Evolutionary conservation across 2,329 filamentous ascomycete genomes (phyloP).

Genomic region (Metarhizium album): DNA sequence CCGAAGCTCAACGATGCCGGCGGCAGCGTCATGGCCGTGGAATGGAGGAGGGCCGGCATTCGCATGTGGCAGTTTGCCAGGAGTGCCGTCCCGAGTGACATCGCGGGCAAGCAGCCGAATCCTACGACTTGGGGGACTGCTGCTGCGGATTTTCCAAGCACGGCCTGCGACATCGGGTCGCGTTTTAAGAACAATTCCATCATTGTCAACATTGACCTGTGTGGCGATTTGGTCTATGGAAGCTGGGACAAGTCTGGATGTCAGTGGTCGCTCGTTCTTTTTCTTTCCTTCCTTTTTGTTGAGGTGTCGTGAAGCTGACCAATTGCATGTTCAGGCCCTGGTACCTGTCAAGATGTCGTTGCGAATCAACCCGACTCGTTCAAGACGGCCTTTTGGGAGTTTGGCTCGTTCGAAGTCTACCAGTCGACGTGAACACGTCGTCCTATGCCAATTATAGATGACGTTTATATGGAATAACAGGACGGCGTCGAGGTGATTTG

Average conservation of each 20-base stretch:
- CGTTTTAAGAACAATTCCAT: constrained; percentile 58
- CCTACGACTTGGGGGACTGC: constrained; percentile 52
- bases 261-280: constrained; percentile 12
- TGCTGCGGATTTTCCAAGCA: constrained; percentile 54
- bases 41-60: constrained; percentile 50
- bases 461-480: neutral
- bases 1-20: constrained; percentile 38
- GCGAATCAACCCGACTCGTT: constrained; percentile 46
- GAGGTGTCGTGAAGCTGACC: neutral
- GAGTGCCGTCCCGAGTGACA: constrained; percentile 37
- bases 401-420: constrained; percentile 50
- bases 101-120: constrained; percentile 41
- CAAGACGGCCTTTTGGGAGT: constrained; percentile 53
- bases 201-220: constrained; percentile 55
- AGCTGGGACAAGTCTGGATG: constrained; percentile 36
- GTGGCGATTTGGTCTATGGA: constrained; percentile 42
- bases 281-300: no score
- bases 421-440: constrained; percentile 14
- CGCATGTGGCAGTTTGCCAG: constrained; percentile 51
- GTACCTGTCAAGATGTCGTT: constrained; percentile 46
- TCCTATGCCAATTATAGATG: neutral
- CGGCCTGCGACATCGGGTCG: constrained; percentile 44
- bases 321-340: constrained; percentile 29
- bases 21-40: constrained; percentile 50
- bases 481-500: neutral